Percentiles rank a stretch among this genome's conserved stretches.
These are phyloP conservation scores for Blastobotrys persicus DNA, from an alignment of 1,139 yeast genomes.

Conservation along the genomic window DNA sequence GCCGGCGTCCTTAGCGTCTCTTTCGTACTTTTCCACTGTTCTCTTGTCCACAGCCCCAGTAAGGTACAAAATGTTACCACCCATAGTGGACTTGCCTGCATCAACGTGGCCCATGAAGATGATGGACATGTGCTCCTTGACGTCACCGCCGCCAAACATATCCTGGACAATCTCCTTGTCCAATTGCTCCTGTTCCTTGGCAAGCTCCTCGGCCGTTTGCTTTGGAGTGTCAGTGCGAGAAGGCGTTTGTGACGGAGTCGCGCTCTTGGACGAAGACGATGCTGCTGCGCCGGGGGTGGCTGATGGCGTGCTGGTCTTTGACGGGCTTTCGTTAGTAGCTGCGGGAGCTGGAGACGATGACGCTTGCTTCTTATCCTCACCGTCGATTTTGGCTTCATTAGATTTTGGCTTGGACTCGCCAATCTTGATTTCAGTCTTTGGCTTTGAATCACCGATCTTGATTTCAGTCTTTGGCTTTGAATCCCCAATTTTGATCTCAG, in stretches of 20 bases:
- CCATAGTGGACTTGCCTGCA: conserved; percentile 99
- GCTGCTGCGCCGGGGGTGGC: conserved; percentile 26
- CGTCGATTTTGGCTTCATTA: conserved; percentile 34
- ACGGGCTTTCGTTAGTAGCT: conserved; percentile 29
- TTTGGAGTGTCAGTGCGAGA: conserved; percentile 20
- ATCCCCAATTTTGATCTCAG: conserved; percentile 16
- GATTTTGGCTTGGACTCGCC: conserved; percentile 19
- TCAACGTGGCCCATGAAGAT: conserved; percentile 99
- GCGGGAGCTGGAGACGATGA: conserved; percentile 34
- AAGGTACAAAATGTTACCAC: conserved; percentile 88
- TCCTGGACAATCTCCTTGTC: conserved; percentile 89
- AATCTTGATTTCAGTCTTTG: conserved; percentile 17
- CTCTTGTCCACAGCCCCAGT: conserved; percentile 98
- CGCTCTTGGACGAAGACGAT: conserved; percentile 15
- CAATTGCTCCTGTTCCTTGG: conserved; percentile 74
- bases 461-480: conserved; percentile 12
- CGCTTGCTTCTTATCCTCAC: conserved; percentile 14
- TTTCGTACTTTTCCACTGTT: conserved; percentile 97
- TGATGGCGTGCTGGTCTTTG: conserved; percentile 28
- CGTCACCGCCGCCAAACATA: conserved; percentile 73
- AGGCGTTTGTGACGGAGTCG: conserved; percentile 22
- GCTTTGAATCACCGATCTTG: conserved; percentile 12
- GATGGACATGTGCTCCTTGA: conserved; percentile 89
- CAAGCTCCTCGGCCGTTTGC: conserved; percentile 49
- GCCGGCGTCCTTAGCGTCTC: conserved; percentile 98